Base-by-base conservation (phyloP, 208 protist species). In the Cochliopodium minus region DNA sequence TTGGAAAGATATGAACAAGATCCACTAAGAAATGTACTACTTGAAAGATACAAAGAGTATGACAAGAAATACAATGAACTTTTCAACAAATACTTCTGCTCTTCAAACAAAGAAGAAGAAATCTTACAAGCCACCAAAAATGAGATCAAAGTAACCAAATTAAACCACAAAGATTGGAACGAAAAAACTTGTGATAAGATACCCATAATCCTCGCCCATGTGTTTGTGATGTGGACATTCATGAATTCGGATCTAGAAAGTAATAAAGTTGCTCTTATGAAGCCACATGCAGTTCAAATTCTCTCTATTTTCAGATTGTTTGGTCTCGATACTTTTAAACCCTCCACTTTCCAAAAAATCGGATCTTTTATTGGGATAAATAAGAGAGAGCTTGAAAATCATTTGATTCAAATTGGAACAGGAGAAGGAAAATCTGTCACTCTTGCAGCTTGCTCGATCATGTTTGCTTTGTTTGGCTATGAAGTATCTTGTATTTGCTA, bases 401-500 rank as follows among this genome's bases (percentile, higher is more conserved):
- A 52, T 30, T 52, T 52, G 15, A 30, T n/a, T 15, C 15, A 52
- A 30, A 22, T 52, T 30, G n/a, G n/a, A 22, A 52, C 47, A 20
- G 47, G 47, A 22, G 47, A 52, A n/a, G 47, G 47, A 15, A 52
- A 52, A n/a, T 52, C 47, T 13, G 47, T 52, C 13, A 22, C n/a
- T 20, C 13, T 52, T 52, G 47, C 47, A n/a, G n/a, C 40, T 30
- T 20, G 23, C 15, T 20, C 47, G 40, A 13, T 22, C 47, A 30
- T 52, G 23, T 13, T 52, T n/a, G 47, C 47, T 13, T 30, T 52
- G 13, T 13, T 52, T 13, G 47, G 47, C 13, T n/a, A 52, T n/a
- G 23, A 52, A n/a, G 47, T n/a, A n/a, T 20, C 23, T n/a, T 52
- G 47, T n/a, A 22, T 52, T 13, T 52, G 47, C n/a, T 52, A 52